Percentiles rank a stretch among this genome's conserved stretches.
Evolutionary conservation across 495 filamentous ascomycete species (phyloP).

Genomic region (Pyronema omphalodes): DNA sequence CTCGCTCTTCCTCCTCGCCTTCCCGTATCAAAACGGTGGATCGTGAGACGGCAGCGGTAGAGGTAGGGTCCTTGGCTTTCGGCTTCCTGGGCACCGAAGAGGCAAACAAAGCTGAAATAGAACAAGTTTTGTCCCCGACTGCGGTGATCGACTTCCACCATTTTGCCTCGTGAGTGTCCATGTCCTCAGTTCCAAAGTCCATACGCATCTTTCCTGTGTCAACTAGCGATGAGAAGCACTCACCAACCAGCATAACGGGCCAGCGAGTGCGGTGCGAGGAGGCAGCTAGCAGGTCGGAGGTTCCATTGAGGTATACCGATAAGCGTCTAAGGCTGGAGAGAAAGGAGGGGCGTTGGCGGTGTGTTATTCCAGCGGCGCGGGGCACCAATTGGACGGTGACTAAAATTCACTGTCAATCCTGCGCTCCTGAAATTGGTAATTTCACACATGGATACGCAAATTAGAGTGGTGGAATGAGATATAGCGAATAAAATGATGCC

Average conservation of each 20-base stretch:
- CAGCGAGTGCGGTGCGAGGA: slow-evolving; percentile 58
- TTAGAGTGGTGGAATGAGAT: not conserved
- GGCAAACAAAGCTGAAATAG: slow-evolving; percentile 32
- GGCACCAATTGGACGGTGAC: slow-evolving; percentile 66
- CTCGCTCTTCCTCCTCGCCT: slow-evolving; percentile 42
- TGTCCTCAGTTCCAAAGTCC: slow-evolving; percentile 71
- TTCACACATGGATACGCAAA: too few relatives aligned
- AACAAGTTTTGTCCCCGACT: slow-evolving; percentile 45
- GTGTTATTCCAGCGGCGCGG: slow-evolving; percentile 55
- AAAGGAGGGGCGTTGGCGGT: slow-evolving; percentile 39
- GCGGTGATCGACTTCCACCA: slow-evolving; percentile 57
- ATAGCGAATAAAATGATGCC: not conserved
- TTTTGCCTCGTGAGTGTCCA: slow-evolving; percentile 46
- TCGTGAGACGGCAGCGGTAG: not conserved
- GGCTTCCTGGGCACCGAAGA: slow-evolving; percentile 7
- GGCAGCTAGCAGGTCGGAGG: slow-evolving; percentile 72
- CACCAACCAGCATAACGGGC: slow-evolving; percentile 78
- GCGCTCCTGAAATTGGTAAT: too few relatives aligned
- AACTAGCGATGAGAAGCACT: slow-evolving; percentile 58
- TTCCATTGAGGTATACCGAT: slow-evolving; percentile 48
- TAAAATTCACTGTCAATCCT: slow-evolving; percentile 15
- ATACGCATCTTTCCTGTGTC: slow-evolving; percentile 56
- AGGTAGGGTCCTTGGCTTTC: slow-evolving; percentile 6
- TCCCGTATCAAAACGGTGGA: slow-evolving; percentile 36
- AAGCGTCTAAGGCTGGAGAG: slow-evolving; percentile 49